Evolutionary conservation across 176 grass and related monocot species (phyloP).

Genomic region (Saccharum officinarum): DNA sequence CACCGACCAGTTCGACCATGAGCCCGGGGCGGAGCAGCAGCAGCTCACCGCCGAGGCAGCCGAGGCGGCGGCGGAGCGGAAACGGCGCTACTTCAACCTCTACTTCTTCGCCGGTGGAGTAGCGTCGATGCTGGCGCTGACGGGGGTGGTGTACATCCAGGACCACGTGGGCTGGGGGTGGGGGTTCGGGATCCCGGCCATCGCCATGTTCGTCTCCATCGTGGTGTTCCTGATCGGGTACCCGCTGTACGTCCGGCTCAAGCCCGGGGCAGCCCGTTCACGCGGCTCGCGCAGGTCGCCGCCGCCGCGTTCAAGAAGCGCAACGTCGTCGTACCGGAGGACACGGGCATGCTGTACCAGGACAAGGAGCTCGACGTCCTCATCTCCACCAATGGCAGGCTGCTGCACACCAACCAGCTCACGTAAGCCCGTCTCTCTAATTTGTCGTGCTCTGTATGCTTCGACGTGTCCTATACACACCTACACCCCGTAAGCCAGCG

Average conservation of each 20-base stretch:
- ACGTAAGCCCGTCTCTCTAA: neutral
- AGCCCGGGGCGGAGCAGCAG: constrained; percentile 20
- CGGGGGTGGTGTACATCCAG: constrained; percentile 72
- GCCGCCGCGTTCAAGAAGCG: constrained; percentile 55
- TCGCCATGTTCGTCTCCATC: constrained; percentile 56
- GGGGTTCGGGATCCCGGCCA: constrained; percentile 59
- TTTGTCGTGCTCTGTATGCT: too few species aligned
- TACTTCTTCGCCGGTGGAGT: constrained; percentile 71
- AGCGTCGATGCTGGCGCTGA: constrained; percentile 54
- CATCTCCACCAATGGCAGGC: constrained; percentile 67
- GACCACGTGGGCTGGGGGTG: constrained; percentile 67
- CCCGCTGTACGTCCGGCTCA: constrained; percentile 49
- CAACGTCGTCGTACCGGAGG: constrained; percentile 34
- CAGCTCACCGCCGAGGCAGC: neutral
- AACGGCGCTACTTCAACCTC: constrained; percentile 74
- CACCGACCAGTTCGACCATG: constrained; percentile 35
- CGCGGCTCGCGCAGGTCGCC: constrained; percentile 44
- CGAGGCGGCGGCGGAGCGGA: constrained; percentile 15
- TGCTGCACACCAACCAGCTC: constrained; percentile 56
- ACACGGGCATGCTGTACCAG: constrained; percentile 55
- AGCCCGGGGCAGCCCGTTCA: constrained; percentile 56
- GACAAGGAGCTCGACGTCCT: constrained; percentile 58
- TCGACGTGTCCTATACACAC: too few species aligned
- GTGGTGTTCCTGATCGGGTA: constrained; percentile 48
- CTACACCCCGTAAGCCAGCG: too few species aligned